phyloP scores from a whole-genome alignment of 805 yeast genomes.

The Barnettozyma sucrosica region DNA sequence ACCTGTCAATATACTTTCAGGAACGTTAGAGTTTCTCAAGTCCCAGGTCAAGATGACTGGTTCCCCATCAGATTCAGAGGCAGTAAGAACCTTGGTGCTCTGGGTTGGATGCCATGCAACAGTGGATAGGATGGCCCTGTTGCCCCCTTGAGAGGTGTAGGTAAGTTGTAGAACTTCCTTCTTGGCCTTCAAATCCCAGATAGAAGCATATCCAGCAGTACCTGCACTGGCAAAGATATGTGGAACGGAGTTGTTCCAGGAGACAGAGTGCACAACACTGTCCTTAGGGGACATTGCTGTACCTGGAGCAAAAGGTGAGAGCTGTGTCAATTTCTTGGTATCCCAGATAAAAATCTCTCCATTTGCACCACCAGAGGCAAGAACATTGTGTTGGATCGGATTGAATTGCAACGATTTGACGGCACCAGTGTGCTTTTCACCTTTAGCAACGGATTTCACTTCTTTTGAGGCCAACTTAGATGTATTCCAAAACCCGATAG shows the following conservation, averaged over 20 bases:
- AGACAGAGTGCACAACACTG: slow-evolving; percentile 61
- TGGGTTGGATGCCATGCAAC: slow-evolving; percentile 95
- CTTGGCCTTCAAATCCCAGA: slow-evolving; percentile 88
- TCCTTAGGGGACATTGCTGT: slow-evolving; percentile 74
- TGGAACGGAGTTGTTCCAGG: slow-evolving; percentile 82
- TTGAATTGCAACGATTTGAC: slow-evolving; percentile 74
- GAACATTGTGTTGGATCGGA: slow-evolving; percentile 59
- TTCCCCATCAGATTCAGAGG: slow-evolving; percentile 71
- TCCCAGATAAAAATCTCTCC: slow-evolving; percentile 94
- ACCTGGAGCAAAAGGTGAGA: slow-evolving; percentile 58
- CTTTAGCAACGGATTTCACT: slow-evolving; percentile 47
- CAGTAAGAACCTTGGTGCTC: slow-evolving; percentile 83
- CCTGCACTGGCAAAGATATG: slow-evolving; percentile 92
- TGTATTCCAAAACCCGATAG: slow-evolving; percentile 73
- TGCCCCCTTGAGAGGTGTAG: slow-evolving; percentile 47
- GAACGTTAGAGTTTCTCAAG: slow-evolving; percentile 87
- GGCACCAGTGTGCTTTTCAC: slow-evolving; percentile 58
- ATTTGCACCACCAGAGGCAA: slow-evolving; percentile 84
- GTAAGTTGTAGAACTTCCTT: slow-evolving; percentile 84
- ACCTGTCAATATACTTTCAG: slow-evolving; percentile 68
- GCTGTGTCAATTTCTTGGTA: slow-evolving; percentile 51
- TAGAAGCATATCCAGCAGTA: slow-evolving; percentile 76
- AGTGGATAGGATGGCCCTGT: slow-evolving; percentile 64
- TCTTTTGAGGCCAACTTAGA: slow-evolving; percentile 38
- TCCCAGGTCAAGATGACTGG: slow-evolving; percentile 92